Conservation (phyloP, 2,329 filamentous ascomycete species). For the Eutypella sp. region DNA sequence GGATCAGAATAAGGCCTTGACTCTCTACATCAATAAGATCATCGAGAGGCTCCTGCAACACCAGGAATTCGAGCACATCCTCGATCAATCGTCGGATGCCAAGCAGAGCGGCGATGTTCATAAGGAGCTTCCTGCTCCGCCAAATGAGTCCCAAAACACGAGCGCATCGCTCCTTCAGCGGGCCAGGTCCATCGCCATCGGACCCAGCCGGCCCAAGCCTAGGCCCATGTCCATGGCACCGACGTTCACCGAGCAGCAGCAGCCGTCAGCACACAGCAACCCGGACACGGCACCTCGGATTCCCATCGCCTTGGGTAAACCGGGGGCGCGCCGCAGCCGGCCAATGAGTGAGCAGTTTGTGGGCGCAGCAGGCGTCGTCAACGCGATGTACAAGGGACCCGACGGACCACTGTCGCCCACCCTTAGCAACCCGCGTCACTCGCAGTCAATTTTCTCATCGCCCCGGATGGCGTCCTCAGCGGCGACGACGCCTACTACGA, state of each 20-base stretch:
- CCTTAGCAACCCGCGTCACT: slow-evolving; percentile 53
- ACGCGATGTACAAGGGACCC: slow-evolving; percentile 82
- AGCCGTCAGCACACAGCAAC: slow-evolving; percentile 49
- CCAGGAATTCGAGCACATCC: slow-evolving; percentile 89
- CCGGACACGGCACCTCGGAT: slow-evolving; percentile 73
- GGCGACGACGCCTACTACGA: slow-evolving; percentile 12
- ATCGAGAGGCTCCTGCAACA: slow-evolving; percentile 92
- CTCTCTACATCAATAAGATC: slow-evolving; percentile 98
- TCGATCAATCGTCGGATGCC: slow-evolving; percentile 70
- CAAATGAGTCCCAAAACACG: slow-evolving; percentile 46
- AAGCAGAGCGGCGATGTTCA: slow-evolving; percentile 56
- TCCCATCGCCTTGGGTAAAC: slow-evolving; percentile 57
- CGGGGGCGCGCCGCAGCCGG: slow-evolving; percentile 47
- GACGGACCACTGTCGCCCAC: slow-evolving; percentile 58
- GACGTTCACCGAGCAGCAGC: slow-evolving; percentile 15
- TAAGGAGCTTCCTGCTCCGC: slow-evolving; percentile 81
- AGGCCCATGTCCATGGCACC: slow-evolving; percentile 50
- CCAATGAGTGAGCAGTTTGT: slow-evolving; percentile 62
- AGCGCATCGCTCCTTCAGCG: slow-evolving; percentile 52
- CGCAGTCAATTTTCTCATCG: slow-evolving; percentile 57
- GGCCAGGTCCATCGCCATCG: slow-evolving; percentile 55
- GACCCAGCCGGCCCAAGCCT: slow-evolving; percentile 38
- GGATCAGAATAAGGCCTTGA: slow-evolving; percentile 95
- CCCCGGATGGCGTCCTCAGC: not conserved
- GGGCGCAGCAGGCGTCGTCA: slow-evolving; percentile 66